phyloP scores from a whole-genome alignment of 164 flowering plant genomes.

The Macadamia integrifolia region DNA sequence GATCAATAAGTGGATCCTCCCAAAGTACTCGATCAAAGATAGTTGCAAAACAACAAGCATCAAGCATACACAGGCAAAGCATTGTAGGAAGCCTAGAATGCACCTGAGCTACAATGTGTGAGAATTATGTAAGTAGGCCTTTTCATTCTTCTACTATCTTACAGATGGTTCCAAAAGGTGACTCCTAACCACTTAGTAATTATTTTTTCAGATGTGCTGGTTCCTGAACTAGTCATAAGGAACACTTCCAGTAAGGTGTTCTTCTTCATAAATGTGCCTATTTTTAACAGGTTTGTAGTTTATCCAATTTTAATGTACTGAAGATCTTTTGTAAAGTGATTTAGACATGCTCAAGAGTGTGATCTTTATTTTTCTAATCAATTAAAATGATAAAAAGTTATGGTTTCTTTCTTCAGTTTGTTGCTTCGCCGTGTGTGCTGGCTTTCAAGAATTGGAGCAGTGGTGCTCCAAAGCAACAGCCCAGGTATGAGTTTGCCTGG shows the following conservation, averaged over 20 bases:
- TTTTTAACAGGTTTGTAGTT: not conserved
- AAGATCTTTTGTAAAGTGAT: not conserved
- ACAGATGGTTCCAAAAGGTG: not conserved
- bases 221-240: conserved; percentile 55
- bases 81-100: conserved; percentile 48
- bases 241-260: conserved; percentile 72
- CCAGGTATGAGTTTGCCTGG: conserved; percentile 27
- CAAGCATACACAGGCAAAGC: conserved; percentile 70
- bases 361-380: not conserved
- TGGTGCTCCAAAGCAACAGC: conserved; percentile 71
- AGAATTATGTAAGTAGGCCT: conserved; percentile 46
- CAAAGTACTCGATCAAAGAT: conserved; percentile 53
- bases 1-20: conserved; percentile 58
- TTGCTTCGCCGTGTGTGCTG: conserved; percentile 22
- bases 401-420: conserved; percentile 34
- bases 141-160: not conserved
- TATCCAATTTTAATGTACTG: not conserved
- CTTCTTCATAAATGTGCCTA: conserved; percentile 67
- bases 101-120: conserved; percentile 39
- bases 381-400: not conserved
- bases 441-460: conserved; percentile 69
- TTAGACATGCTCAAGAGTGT: not conserved
- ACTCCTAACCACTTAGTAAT: not conserved
- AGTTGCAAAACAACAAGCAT: conserved; percentile 62
- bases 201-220: conserved; percentile 33